phyloP scores from a whole-genome alignment of 768 basidiomycete genomes.

The Auriscalpium vulgare region DNA sequence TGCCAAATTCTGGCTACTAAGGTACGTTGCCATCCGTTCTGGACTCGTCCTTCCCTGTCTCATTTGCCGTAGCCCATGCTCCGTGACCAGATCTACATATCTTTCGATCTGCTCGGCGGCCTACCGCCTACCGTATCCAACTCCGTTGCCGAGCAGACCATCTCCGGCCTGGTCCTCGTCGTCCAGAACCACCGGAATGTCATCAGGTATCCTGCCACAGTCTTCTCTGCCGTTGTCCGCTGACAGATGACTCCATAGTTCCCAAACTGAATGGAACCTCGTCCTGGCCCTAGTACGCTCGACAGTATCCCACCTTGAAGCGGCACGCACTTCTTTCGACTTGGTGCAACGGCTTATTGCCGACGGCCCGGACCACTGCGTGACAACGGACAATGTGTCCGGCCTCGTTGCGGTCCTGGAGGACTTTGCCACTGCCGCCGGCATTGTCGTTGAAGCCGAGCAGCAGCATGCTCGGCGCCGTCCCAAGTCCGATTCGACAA shows the following conservation, averaged over 20 bases:
- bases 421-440: conserved; percentile 78
- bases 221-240: not conserved
- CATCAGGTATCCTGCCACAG: conserved; percentile 43
- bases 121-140: conserved; percentile 70
- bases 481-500: conserved; percentile 41
- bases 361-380: conserved; percentile 49
- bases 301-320: conserved; percentile 81
- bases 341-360: conserved; percentile 60
- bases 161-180: conserved; percentile 72
- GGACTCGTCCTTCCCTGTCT: not conserved
- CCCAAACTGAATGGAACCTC: conserved; percentile 94
- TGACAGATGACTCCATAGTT: conserved; percentile 33
- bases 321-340: conserved; percentile 77
- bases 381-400: conserved; percentile 72
- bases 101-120: conserved; percentile 82
- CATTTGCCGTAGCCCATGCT: conserved; percentile 49
- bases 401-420: conserved; percentile 78
- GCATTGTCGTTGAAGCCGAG: conserved; percentile 48
- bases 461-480: conserved; percentile 44
- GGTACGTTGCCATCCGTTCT: conserved; percentile 33
- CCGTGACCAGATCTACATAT: conserved; percentile 91
- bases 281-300: conserved; percentile 82
- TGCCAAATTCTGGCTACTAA: conserved; percentile 75
- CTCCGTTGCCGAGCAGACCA: conserved; percentile 87
- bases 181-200: conserved; percentile 70